phyloP scores from a whole-genome alignment of 2,329 filamentous ascomycete species.

The Cylindrodendrum hubeiense region DNA sequence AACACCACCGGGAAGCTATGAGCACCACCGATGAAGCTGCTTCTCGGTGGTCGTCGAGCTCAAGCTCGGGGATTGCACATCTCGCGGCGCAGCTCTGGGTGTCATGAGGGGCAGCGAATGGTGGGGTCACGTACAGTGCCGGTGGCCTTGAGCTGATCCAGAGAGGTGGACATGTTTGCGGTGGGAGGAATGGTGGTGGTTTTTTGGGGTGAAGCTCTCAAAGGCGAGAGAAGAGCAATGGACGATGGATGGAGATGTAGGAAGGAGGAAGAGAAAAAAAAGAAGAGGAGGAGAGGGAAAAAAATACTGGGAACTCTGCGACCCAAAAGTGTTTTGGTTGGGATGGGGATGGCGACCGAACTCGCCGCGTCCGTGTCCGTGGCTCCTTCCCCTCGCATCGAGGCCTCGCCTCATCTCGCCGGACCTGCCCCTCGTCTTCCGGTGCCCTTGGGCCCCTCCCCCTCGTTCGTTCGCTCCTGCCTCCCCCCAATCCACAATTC shows the following conservation, averaged over 20 bases:
- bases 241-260: background rate
- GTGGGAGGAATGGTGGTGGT: slow-evolving; percentile 26
- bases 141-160: slow-evolving; percentile 96
- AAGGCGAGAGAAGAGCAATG: slow-evolving; percentile 23
- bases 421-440: slow-evolving; percentile 29
- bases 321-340: slow-evolving; percentile 36
- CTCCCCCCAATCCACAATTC: slow-evolving; percentile 28
- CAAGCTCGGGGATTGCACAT: slow-evolving; percentile 18
- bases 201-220: slow-evolving; percentile 25
- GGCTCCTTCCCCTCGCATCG: slow-evolving; percentile 3
- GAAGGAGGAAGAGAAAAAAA: slow-evolving; percentile 23
- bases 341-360: slow-evolving; percentile 17
- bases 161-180: slow-evolving; percentile 81
- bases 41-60: background rate
- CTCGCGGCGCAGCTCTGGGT: slow-evolving; percentile 30
- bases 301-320: slow-evolving; percentile 39
- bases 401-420: slow-evolving; percentile 15
- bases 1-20: background rate
- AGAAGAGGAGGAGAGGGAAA: slow-evolving; percentile 23
- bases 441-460: slow-evolving; percentile 27
- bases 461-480: slow-evolving; percentile 33
- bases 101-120: slow-evolving; percentile 48
- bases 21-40: background rate
- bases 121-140: slow-evolving; percentile 83
- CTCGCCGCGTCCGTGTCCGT: slow-evolving; percentile 32